phyloP scores from a whole-genome alignment of 2,329 filamentous ascomycete genomes.

The Trichoderma oligosporum region DNA sequence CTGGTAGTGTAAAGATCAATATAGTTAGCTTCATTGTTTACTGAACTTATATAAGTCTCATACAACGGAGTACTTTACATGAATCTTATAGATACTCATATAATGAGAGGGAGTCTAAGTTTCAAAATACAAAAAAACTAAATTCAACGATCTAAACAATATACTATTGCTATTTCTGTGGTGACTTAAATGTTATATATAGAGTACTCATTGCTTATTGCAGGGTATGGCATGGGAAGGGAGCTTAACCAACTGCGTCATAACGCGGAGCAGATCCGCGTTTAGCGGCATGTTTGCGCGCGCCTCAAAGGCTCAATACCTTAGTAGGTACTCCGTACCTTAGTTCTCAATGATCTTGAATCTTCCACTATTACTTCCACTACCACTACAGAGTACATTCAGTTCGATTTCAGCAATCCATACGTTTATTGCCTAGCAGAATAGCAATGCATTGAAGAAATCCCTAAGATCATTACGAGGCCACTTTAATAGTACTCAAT shows the following conservation, averaged over 20 bases:
- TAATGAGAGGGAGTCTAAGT: no score
- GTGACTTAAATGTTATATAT: neutral
- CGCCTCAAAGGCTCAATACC: constrained; percentile 23
- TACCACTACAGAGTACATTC: neutral
- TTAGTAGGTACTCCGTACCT: no score
- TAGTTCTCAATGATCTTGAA: no score
- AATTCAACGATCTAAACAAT: neutral
- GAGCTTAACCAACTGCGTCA: neutral
- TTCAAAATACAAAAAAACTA: no score
- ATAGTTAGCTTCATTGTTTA: no score
- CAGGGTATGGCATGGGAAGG: neutral
- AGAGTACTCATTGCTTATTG: neutral
- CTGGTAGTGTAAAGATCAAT: no score
- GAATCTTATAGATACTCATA: no score
- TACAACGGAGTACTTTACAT: no score
- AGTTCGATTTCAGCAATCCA: neutral
- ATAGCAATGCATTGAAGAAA: neutral
- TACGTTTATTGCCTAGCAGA: neutral
- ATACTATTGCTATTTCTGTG: neutral
- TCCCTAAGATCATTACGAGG: neutral
- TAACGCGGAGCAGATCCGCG: constrained; percentile 3
- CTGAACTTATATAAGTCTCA: no score
- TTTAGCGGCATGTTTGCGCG: neutral
- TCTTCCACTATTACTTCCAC: neutral
- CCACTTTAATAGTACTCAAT: neutral